phyloP scores from a whole-genome alignment of 1,284 basidiomycete species.

The Pseudozyma hubeiensis region DNA sequence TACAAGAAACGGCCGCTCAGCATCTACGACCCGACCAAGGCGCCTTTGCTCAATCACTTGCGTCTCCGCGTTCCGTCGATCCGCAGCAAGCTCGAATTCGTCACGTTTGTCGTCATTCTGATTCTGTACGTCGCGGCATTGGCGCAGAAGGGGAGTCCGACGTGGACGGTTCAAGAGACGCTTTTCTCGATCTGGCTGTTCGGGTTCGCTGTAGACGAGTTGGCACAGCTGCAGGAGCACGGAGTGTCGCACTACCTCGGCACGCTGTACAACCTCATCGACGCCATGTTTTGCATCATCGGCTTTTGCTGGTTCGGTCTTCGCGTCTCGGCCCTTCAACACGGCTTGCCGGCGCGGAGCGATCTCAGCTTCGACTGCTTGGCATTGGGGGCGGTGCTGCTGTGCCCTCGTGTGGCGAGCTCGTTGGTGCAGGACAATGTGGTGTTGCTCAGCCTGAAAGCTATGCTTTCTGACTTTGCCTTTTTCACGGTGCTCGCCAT shows the following conservation, averaged over 20 bases:
- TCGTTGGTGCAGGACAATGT: slow-evolving; percentile 69
- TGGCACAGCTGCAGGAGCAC: slow-evolving; percentile 93
- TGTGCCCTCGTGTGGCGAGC: slow-evolving; percentile 69
- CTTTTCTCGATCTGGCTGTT: slow-evolving; percentile 55
- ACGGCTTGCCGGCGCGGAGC: slow-evolving; percentile 52
- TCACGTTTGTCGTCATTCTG: slow-evolving; percentile 73
- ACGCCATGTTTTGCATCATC: slow-evolving; percentile 64
- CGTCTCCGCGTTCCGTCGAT: slow-evolving; percentile 92
- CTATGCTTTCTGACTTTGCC: slow-evolving; percentile 75
- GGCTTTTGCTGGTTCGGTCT: slow-evolving; percentile 67
- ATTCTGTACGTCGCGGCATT: slow-evolving; percentile 67
- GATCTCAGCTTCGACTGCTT: slow-evolving; percentile 68
- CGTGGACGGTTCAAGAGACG: slow-evolving; percentile 54
- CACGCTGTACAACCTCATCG: slow-evolving; percentile 63
- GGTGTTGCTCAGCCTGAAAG: slow-evolving; percentile 71
- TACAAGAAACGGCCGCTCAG: slow-evolving; percentile 92
- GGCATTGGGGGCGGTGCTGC: slow-evolving; percentile 64
- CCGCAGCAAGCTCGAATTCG: slow-evolving; percentile 86
- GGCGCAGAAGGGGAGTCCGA: slow-evolving; percentile 52
- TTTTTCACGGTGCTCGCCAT: slow-evolving; percentile 82
- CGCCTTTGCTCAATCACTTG: slow-evolving; percentile 91
- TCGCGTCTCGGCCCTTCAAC: slow-evolving; percentile 61
- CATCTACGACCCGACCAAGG: slow-evolving; percentile 92
- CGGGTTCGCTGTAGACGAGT: slow-evolving; percentile 88
- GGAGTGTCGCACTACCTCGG: slow-evolving; percentile 79